phyloP scores from a whole-genome alignment of 129 eudicot species.

The Gnaphalium uliginosum region DNA sequence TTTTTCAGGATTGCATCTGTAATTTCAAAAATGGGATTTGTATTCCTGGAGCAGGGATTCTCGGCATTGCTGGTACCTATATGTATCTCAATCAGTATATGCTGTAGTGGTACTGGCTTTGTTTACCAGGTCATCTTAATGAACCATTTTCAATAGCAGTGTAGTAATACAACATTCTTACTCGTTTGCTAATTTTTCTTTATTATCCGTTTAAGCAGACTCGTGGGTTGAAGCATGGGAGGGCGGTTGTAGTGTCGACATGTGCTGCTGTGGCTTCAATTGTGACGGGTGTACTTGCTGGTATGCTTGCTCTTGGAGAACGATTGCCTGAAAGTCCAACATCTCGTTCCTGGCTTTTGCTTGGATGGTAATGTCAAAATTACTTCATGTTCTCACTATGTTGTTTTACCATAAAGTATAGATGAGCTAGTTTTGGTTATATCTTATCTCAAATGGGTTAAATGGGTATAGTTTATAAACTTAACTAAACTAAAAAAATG shows the following conservation, averaged over 20 bases:
- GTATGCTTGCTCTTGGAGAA: slow-evolving; percentile 97
- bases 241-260: slow-evolving; percentile 96
- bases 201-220: slow-evolving; percentile 50
- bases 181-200: slow-evolving; percentile 1
- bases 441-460: neutral
- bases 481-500: slow-evolving; percentile 7
- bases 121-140: slow-evolving; percentile 63
- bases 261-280: slow-evolving; percentile 99
- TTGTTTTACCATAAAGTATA: neutral
- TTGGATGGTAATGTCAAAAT: slow-evolving; percentile 70
- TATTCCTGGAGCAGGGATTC: slow-evolving; percentile 90
- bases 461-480: neutral
- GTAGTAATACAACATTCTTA: neutral
- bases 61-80: slow-evolving; percentile 79
- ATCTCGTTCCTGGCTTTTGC: slow-evolving; percentile 76
- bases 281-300: slow-evolving; percentile 98
- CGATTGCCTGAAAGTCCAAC: slow-evolving; percentile 79
- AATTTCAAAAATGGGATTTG: slow-evolving; percentile 91
- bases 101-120: slow-evolving; percentile 94
- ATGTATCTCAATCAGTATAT: slow-evolving; percentile 74
- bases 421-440: neutral
- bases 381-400: neutral
- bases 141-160: neutral
- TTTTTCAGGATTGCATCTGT: slow-evolving; percentile 88
- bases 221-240: slow-evolving; percentile 92